A percentile compares a stretch with the other conserved stretches of the same genome.
Evolutionary conservation across 192 early-diverging fungal genomes (phyloP).

Genomic region (Podila horticola): DNA sequence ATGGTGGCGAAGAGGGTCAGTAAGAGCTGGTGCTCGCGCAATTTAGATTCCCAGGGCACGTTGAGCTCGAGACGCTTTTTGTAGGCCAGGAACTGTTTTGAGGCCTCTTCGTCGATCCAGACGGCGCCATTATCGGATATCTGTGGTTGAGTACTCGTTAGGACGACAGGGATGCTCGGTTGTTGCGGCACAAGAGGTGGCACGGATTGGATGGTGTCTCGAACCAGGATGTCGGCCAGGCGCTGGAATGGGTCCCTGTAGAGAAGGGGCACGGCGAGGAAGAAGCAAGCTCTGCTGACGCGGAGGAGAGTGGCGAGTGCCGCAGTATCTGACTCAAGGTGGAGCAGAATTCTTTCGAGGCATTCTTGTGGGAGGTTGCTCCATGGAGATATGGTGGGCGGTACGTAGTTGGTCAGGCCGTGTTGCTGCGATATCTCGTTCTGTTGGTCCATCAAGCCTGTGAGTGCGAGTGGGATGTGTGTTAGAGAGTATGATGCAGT

Average conservation of each 20-base stretch:
- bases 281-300: constrained; percentile 4
- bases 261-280: constrained; percentile 3
- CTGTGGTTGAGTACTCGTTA: too few species aligned
- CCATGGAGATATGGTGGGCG: neutral
- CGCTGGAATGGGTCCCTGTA: constrained; percentile 1
- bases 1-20: neutral
- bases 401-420: too few species aligned
- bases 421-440: too few species aligned
- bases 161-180: too few species aligned
- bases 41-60: neutral
- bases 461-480: too few species aligned
- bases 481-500: too few species aligned
- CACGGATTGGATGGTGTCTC: neutral
- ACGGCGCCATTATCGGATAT: too few species aligned
- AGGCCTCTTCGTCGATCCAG: neutral
- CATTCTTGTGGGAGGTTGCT: neutral
- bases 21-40: neutral
- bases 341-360: neutral
- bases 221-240: neutral
- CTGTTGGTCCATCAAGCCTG: too few species aligned
- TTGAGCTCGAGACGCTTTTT: neutral
- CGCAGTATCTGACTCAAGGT: neutral
- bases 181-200: too few species aligned
- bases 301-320: neutral
- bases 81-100: neutral